Evolutionary conservation across 2,329 filamentous ascomycete genomes (phyloP), one percentile per base, ranked within the genome.

Genomic region (Verruconis gallopava): DNA sequence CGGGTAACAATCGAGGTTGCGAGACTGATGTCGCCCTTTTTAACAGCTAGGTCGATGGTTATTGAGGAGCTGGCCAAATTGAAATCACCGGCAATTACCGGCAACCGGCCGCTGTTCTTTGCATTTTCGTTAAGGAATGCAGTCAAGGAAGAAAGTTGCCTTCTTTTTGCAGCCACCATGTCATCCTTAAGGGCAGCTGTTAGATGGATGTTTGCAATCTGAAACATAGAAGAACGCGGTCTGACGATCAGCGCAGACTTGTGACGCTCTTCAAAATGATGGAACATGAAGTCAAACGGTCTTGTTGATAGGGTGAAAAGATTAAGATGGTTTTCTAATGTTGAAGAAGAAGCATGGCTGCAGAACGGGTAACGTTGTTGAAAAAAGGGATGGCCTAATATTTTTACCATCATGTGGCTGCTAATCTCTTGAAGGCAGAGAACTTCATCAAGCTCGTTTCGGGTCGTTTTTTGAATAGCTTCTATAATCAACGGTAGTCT

Each of bases 121-220:
- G 33, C 6, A 5, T 36, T 17, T 12, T 40, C n/a, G 9, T 33
- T 12, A 6, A 40, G 17, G 21, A 37, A 40, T 5, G n/a, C 21
- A 6, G 20, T 51, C 1, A 81, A 52, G 15, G 56, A 63, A 36
- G 68, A 64, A 12, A 80, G 53, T 49, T 81, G 76, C 1, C 60
- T 56, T 47, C 67, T 71, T 54, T 79, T 81, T 1, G 67, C 62
- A 2, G 64, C 61, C 3, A 81, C 65, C 2, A 74, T 67, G 4
- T 67, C 68, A 41, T 81, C 71, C 1, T 69, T 73, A 4, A 81
- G 58, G 5, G 76, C 77, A 43, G 71, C 69, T 2, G 71, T 77
- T 2, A 82, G 62, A 52, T 82, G 78, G 5, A 79, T 66, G 5
- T 69, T 69, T 4, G 71, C 69, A 9, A 82, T 52, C 2, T 75